Percentiles rank a stretch among this genome's conserved stretches.
These are phyloP conservation scores for Leishmania tarentolae DNA, from an alignment of 208 protist species.

Conservation along the genomic window DNA sequence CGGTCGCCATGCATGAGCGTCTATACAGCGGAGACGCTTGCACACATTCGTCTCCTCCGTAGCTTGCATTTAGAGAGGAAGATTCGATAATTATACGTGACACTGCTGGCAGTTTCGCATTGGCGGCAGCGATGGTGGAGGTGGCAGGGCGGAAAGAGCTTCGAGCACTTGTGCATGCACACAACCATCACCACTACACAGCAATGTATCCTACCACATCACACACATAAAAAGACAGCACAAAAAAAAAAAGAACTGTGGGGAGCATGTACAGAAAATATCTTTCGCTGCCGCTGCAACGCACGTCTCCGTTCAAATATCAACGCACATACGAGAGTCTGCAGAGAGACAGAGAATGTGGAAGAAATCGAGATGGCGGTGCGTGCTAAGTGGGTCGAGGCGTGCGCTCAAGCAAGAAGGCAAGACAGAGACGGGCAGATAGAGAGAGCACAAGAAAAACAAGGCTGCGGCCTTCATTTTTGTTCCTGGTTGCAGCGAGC, in stretches of 20 bases:
- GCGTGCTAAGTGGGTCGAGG: too few species aligned
- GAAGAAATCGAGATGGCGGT: not conserved
- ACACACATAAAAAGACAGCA: not conserved
- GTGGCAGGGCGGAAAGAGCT: not conserved
- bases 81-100: not conserved
- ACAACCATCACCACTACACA: not conserved
- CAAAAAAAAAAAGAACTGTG: not conserved
- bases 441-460: too few species aligned
- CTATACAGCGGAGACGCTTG: not conserved
- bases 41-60: not conserved
- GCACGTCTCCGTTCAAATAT: not conserved
- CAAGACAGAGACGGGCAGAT: too few species aligned
- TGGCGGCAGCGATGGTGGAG: not conserved
- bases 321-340: not conserved
- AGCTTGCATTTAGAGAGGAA: not conserved
- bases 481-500: too few species aligned
- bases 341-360: not conserved
- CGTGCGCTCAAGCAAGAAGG: too few species aligned
- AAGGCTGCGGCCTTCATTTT: too few species aligned
- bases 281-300: not conserved
- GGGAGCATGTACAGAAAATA: not conserved
- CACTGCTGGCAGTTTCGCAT: not conserved
- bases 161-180: not conserved
- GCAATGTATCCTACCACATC: not conserved
- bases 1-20: not conserved